A percentile compares a stretch with the other conserved stretches of the same genome.
Evolutionary conservation across 441 rosid genomes (phyloP).

Genomic region (Erodium moschatum): DNA sequence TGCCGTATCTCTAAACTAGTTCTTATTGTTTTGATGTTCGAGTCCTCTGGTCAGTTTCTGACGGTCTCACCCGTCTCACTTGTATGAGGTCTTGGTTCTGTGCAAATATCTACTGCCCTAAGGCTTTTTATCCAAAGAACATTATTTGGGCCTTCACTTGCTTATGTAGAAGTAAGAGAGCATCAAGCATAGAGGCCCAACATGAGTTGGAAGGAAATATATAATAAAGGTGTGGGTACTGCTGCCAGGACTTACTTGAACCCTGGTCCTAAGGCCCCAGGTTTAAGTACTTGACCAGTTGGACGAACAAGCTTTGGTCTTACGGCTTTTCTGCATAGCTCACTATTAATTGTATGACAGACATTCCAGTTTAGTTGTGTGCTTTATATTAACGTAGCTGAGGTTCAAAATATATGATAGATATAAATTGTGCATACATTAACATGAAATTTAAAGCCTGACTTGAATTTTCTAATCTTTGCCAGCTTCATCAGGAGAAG

Average conservation of each 20-base stretch:
- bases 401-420: background rate
- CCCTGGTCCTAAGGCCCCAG: no score
- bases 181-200: background rate
- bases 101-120: no score
- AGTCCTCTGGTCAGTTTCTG: constrained; percentile 2
- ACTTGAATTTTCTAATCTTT: background rate
- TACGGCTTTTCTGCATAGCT: background rate
- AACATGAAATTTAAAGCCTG: background rate
- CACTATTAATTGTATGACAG: background rate
- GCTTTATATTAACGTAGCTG: background rate
- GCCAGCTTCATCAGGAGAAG: constrained; percentile 37
- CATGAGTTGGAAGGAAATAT: no score
- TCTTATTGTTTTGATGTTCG: background rate
- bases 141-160: no score
- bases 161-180: background rate
- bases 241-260: no score
- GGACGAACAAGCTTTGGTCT: background rate
- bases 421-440: background rate
- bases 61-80: no score
- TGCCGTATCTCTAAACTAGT: background rate
- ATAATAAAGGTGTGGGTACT: no score
- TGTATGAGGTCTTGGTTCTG: background rate
- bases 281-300: no score
- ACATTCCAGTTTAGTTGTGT: background rate
- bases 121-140: no score